phyloP scores from a whole-genome alignment of 2,329 filamentous ascomycete species.

The Calonectria henricotiae region DNA sequence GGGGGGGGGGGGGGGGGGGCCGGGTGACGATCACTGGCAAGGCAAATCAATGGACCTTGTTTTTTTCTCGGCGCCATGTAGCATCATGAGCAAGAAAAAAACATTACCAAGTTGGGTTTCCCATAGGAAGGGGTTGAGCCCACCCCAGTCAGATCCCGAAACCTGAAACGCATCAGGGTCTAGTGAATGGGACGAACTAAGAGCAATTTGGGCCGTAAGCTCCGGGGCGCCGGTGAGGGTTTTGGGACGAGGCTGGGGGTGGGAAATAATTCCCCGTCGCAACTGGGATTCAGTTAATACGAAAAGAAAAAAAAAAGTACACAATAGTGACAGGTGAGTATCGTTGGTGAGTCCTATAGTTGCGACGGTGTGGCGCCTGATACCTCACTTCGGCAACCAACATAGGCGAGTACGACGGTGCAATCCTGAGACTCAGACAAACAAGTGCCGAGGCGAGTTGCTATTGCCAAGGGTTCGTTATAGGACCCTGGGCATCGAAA shows the following conservation, averaged over 20 bases:
- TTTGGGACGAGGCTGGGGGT: conserved; percentile 24
- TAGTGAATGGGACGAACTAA: conserved; percentile 19
- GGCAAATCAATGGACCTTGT: conserved; percentile 37
- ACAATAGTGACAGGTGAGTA: conserved; percentile 5
- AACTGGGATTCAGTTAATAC: neutral
- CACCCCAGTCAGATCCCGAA: conserved; percentile 45
- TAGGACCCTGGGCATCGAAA: conserved; percentile 20
- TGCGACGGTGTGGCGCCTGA: conserved; percentile 20
- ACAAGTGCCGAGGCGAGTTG: conserved; percentile 21
- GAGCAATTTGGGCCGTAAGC: conserved; percentile 26
- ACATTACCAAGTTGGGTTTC: conserved; percentile 24
- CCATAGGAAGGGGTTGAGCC: conserved; percentile 37
- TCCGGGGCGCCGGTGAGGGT: conserved; percentile 9
- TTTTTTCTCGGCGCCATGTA: conserved; percentile 44
- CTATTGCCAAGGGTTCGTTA: conserved; percentile 16
- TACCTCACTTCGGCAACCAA: conserved; percentile 4
- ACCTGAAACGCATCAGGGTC: conserved; percentile 52
- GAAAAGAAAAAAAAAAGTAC: conserved; percentile 8
- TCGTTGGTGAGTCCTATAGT: conserved; percentile 7
- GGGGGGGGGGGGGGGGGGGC: too few species aligned
- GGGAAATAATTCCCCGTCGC: conserved; percentile 9
- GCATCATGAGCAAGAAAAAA: conserved; percentile 40
- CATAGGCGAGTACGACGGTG: conserved; percentile 26
- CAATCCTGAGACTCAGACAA: conserved; percentile 12
- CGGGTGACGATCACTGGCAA: conserved; percentile 46